phyloP scores from a whole-genome alignment of 192 early-diverging fungal species.

The Gonapodya sp. region DNA sequence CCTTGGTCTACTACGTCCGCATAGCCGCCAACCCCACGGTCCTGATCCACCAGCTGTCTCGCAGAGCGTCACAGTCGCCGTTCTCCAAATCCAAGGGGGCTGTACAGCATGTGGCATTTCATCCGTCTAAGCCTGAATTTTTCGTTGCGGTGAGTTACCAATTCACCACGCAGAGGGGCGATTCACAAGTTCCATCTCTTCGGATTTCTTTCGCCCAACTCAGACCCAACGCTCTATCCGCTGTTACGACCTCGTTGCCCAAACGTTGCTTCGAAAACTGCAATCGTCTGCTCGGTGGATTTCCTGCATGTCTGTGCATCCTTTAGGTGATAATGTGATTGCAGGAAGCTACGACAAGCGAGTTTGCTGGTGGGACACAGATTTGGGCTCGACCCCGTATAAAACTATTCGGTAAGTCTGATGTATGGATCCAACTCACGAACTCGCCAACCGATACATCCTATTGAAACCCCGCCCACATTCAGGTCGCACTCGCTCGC shows the following conservation, averaged over 20 bases:
- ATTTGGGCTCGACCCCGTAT: constrained; percentile 86
- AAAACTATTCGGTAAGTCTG: no score
- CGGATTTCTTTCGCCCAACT: constrained; percentile 6
- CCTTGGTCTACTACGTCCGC: background rate
- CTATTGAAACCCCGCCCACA: background rate
- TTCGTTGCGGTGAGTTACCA: constrained; percentile 63
- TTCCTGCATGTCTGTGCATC: constrained; percentile 88
- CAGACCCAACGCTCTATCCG: constrained; percentile 89
- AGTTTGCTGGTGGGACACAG: constrained; percentile 95
- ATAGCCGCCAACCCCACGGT: constrained; percentile 54
- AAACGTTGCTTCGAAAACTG: constrained; percentile 77
- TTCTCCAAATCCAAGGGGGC: constrained; percentile 84
- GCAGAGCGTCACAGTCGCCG: constrained; percentile 78
- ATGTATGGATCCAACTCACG: constrained; percentile 29
- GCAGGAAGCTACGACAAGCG: constrained; percentile 93
- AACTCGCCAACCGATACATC: background rate
- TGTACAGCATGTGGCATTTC: constrained; percentile 83
- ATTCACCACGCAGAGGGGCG: no score
- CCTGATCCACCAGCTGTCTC: constrained; percentile 84
- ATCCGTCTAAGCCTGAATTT: constrained; percentile 84
- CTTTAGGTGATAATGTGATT: constrained; percentile 90
- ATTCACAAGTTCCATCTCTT: constrained; percentile 6
- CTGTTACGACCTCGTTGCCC: constrained; percentile 85
- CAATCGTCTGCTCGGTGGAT: constrained; percentile 86
- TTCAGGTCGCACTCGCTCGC: constrained; percentile 74